Percentiles rank a stretch among this genome's conserved stretches.
Conservation (phyloP, 805 yeast species). For the Wickerhamiella azyma region DNA sequence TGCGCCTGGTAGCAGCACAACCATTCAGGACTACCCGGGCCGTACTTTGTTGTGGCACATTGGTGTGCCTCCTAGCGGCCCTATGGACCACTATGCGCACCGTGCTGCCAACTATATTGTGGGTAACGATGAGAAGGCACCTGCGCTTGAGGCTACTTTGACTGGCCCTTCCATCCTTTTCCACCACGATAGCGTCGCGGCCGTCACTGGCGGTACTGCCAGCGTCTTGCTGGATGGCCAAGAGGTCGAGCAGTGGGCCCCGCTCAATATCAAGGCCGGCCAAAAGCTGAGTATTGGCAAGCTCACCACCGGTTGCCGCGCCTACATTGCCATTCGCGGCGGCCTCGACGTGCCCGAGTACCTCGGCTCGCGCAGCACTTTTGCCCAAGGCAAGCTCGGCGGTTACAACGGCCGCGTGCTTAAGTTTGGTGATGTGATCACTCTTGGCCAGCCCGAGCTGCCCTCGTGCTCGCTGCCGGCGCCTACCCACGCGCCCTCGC, state of each 20-base stretch:
- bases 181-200: slow-evolving; percentile 65
- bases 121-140: slow-evolving; percentile 69
- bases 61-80: slow-evolving; percentile 98
- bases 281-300: slow-evolving; percentile 73
- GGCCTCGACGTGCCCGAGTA: slow-evolving; percentile 92
- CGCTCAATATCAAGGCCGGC: slow-evolving; percentile 58
- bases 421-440: slow-evolving; percentile 83
- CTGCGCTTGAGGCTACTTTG: slow-evolving; percentile 82
- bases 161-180: slow-evolving; percentile 76
- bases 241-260: slow-evolving; percentile 50
- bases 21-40: slow-evolving; percentile 93
- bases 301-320: slow-evolving; percentile 69
- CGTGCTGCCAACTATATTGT: slow-evolving; percentile 81
- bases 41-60: slow-evolving; percentile 73
- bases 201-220: slow-evolving; percentile 77
- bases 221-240: slow-evolving; percentile 53
- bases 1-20: slow-evolving; percentile 87
- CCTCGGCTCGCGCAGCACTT: slow-evolving; percentile 91
- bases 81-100: slow-evolving; percentile 90
- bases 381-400: slow-evolving; percentile 82
- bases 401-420: slow-evolving; percentile 89
- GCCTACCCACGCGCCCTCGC: slow-evolving; percentile 50
- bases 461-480: slow-evolving; percentile 56
- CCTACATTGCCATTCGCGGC: slow-evolving; percentile 79
- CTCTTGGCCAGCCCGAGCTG: slow-evolving; percentile 65